Percentiles rank a stretch among this genome's conserved stretches.
These are phyloP conservation scores for Eimeria brunetti DNA, from an alignment of 169 alveolate species.

Conservation along the genomic window DNA sequence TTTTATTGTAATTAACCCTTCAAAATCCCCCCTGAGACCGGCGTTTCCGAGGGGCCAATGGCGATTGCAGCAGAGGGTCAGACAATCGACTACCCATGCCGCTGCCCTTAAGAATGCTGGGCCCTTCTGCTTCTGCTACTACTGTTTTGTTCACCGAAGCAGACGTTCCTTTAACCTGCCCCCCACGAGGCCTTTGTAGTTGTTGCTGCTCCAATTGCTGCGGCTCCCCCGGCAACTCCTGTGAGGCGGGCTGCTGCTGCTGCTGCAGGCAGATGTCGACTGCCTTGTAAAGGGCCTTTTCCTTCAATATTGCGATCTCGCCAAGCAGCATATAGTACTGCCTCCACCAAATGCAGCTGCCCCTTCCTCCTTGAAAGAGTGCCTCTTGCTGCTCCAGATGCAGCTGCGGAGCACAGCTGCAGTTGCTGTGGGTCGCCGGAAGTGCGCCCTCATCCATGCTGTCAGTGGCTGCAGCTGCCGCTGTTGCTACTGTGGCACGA, in stretches of 20 bases:
- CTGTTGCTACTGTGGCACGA: constrained; percentile 11
- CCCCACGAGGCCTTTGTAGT: not conserved
- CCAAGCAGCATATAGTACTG: constrained; percentile 30
- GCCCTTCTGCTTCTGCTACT: not conserved
- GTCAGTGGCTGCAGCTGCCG: not conserved
- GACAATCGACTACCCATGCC: not conserved
- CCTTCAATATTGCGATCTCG: constrained; percentile 54
- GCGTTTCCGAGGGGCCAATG: constrained; percentile 64
- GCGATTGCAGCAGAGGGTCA: constrained; percentile 46
- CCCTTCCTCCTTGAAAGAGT: constrained; percentile 31
- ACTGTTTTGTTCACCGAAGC: not conserved
- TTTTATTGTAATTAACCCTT: not conserved
- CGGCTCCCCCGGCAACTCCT: not conserved
- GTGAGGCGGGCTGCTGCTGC: constrained; percentile 39
- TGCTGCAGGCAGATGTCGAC: constrained; percentile 38
- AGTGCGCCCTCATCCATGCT: not conserved
- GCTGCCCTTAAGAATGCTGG: not conserved
- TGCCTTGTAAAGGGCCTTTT: constrained; percentile 45
- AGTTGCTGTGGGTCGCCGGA: not conserved
- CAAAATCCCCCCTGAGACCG: constrained; percentile 46
- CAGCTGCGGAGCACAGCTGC: constrained; percentile 58
- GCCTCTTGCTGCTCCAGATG: constrained; percentile 60
- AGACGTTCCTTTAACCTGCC: not conserved
- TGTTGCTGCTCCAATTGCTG: constrained; percentile 35
- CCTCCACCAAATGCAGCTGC: constrained; percentile 56